Base-by-base conservation (phyloP, 106 monocot genomes). In the Dioscorea zingiberensis region DNA sequence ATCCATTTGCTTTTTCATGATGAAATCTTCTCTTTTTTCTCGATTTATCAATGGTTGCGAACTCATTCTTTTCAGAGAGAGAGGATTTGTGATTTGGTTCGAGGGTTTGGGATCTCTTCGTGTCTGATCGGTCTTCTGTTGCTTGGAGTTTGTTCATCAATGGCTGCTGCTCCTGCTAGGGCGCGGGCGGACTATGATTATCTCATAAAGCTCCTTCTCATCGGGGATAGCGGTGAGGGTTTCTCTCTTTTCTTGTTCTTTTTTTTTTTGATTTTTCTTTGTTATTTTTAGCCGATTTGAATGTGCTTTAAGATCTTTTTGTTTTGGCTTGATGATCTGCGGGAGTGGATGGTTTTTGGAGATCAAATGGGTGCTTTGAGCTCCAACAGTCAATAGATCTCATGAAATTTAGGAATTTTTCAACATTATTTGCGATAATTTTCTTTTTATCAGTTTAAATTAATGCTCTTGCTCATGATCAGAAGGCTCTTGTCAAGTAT, bases 151-250 rank as follows among this genome's bases (percentile, higher is more conserved):
- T 21, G 6, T 61, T 48, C 22, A 19, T 63, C 54, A 22, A 92
- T 92, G 91, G 87, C 87, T 62, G 84, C 91, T 72, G 87, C 87
- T 63, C 91, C 87, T 21, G 82, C 87, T 45, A 81, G 91, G 73
- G 87, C 91, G 62, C 69, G 91, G 65, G 87, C 91, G 61, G 91
- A 92, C 62, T 92, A 92, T 69, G 91, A 92, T 77, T 92, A 84
- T 68, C 87, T 87, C 57, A 92, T 92, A 60, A 91, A 91, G 76
- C 84, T 91, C 30, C 91, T 91, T 21, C 71, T 77, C 1, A 77
- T 77, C 25, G 77, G 77, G 0, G 77, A 77, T 26, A 77, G 77
- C 71, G 77, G 77, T 77, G 24, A 58, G 55, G 17, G 26, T 14
- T 27, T 67, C 30, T 10, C 17, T 14, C 17, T 21, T 17, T 30